Percentiles rank a stretch among this genome's conserved stretches.
These are phyloP conservation scores for Ascochyta viciae-villosae DNA, from an alignment of 2,329 filamentous ascomycete genomes.

Conservation along the genomic window DNA sequence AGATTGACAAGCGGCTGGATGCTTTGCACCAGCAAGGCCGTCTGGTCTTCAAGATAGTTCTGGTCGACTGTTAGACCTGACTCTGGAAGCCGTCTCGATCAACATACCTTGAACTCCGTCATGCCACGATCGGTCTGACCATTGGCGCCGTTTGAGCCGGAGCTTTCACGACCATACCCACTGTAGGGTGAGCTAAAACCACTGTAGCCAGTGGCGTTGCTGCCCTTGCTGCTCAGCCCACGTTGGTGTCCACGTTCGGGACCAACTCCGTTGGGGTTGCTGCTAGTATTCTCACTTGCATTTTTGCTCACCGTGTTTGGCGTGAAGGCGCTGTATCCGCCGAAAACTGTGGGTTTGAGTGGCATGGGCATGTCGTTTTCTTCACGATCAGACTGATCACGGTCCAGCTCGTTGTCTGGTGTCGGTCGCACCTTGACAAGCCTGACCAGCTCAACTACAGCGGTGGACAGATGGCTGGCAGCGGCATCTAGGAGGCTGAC, in stretches of 20 bases:
- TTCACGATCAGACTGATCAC: slow-evolving; percentile 62
- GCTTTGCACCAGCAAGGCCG: slow-evolving; percentile 76
- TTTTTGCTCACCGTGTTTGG: slow-evolving; percentile 24
- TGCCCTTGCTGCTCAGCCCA: slow-evolving; percentile 44
- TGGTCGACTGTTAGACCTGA: slow-evolving; percentile 42
- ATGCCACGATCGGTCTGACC: slow-evolving; percentile 48
- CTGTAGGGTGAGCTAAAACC: slow-evolving; percentile 47
- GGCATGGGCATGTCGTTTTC: slow-evolving; percentile 56
- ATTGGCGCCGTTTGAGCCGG: slow-evolving; percentile 32
- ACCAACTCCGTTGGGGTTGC: slow-evolving; percentile 3
- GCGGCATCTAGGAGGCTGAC: slow-evolving; percentile 94
- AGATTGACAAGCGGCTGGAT: slow-evolving; percentile 81
- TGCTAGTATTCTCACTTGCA: slow-evolving; percentile 6
- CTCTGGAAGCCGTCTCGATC: slow-evolving; percentile 7
- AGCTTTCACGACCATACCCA: slow-evolving; percentile 44
- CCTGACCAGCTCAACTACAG: slow-evolving; percentile 85
- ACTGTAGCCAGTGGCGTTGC: slow-evolving; percentile 46
- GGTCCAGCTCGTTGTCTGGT: slow-evolving; percentile 76
- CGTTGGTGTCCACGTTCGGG: slow-evolving; percentile 22
- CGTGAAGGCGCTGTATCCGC: slow-evolving; percentile 23
- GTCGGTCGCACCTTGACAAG: slow-evolving; percentile 83
- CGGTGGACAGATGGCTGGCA: slow-evolving; percentile 84
- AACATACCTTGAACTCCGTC: slow-evolving; percentile 66
- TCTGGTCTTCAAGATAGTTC: slow-evolving; percentile 85
- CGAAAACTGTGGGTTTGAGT: slow-evolving; percentile 35